phyloP scores from a whole-genome alignment of 352 stramenopile species.

The Pythium myriotylum region DNA sequence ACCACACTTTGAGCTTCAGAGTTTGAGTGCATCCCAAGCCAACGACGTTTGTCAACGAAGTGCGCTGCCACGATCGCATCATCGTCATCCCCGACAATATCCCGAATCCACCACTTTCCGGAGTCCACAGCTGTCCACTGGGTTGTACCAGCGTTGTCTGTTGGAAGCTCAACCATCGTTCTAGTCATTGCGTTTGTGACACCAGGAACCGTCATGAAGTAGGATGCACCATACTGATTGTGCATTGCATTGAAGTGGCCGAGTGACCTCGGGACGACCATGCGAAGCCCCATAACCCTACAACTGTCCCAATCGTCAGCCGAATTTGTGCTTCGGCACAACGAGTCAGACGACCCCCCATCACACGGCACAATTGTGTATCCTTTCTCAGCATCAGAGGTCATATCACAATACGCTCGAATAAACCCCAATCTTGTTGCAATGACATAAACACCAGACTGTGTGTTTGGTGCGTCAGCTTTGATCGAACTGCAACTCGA shows the following conservation, averaged over 20 bases:
- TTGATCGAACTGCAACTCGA: constrained; percentile 61
- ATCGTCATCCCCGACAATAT: constrained; percentile 40
- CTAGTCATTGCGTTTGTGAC: constrained; percentile 48
- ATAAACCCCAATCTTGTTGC: constrained; percentile 44
- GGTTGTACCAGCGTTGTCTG: constrained; percentile 41
- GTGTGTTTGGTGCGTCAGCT: constrained; percentile 27
- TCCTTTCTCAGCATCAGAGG: constrained; percentile 43
- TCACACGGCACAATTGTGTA: constrained; percentile 62
- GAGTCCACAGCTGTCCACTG: constrained; percentile 55
- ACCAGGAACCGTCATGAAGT: constrained; percentile 54
- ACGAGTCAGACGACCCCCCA: constrained; percentile 31
- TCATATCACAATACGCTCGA: constrained; percentile 61
- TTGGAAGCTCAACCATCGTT: constrained; percentile 40
- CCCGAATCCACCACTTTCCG: constrained; percentile 64
- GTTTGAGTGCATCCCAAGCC: constrained; percentile 57
- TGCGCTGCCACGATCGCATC: constrained; percentile 25
- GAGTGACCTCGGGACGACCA: constrained; percentile 53
- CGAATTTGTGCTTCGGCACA: constrained; percentile 35
- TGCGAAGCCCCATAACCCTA: constrained; percentile 49
- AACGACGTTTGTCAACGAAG: constrained; percentile 36
- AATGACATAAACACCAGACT: constrained; percentile 46
- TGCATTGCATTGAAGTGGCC: constrained; percentile 52
- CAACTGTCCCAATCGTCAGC: constrained; percentile 51
- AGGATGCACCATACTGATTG: constrained; percentile 45
- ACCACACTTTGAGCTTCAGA: constrained; percentile 45